Percentiles rank a stretch among this genome's conserved stretches.
Evolutionary conservation across 2,329 filamentous ascomycete species (phyloP).

Genomic region (Plenodomus tracheiphilus): DNA sequence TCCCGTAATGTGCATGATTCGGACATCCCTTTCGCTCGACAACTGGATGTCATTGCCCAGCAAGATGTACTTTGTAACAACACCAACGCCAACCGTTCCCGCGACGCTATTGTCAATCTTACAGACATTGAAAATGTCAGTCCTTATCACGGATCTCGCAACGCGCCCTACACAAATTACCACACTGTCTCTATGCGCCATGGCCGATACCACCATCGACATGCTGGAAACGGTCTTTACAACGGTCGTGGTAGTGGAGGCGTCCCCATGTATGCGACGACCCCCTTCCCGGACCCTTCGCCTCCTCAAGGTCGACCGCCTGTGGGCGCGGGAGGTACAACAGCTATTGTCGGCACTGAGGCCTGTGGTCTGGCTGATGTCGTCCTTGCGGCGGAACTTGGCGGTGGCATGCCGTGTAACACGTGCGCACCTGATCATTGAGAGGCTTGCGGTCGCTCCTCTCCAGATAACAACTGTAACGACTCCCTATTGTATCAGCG

Average conservation of each 20-base stretch:
- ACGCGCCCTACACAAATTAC: not conserved
- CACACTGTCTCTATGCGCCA: conserved; percentile 12
- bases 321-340: not conserved
- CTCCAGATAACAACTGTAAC: too few relatives aligned
- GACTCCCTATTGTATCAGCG: too few relatives aligned
- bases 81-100: conserved; percentile 4
- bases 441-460: too few relatives aligned
- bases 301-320: conserved; percentile 25
- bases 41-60: conserved; percentile 17
- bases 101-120: conserved; percentile 8
- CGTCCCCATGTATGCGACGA: conserved; percentile 34
- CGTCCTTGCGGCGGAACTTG: conserved; percentile 15
- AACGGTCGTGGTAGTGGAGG: conserved; percentile 19
- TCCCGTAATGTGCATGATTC: not conserved
- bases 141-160: not conserved
- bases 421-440: conserved; percentile 18
- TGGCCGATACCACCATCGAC: conserved; percentile 1
- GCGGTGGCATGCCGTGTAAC: conserved; percentile 18
- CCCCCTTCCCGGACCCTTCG: conserved; percentile 36
- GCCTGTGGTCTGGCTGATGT: conserved; percentile 23
- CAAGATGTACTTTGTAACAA: conserved; percentile 9
- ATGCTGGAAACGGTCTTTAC: conserved; percentile 16
- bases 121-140: conserved; percentile 17
- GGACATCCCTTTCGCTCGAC: conserved; percentile 12
- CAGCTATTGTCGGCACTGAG: conserved; percentile 1